Evolutionary conservation across 306 rosid species (phyloP), one percentile per base, ranked within the genome.

Genomic region (Cyclanthera cordifolia): DNA sequence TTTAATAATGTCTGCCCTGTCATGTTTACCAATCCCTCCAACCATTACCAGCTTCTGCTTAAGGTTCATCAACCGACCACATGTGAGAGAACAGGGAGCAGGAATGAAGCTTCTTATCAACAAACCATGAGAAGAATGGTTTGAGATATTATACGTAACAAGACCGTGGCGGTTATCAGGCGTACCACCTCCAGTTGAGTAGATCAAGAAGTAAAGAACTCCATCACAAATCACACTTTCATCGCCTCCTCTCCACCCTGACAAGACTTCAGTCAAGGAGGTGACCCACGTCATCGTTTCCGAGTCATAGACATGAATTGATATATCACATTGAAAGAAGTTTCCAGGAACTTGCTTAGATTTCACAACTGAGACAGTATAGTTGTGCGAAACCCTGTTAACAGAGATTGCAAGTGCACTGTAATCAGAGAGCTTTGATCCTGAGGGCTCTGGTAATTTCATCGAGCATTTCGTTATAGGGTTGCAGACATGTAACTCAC

Each of bases 1-100:
- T 78, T 90, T 94, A 27, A 94, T 94, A 27, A 94, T 94, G 80
- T 84, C 97, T 1, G 89, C 85, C 19, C 99, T 82, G 28, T 88
- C 97, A 0, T 0, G 88, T 77, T 84, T 90, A 34, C 97, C 96
- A 6, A 94, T 87, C 55, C 99, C 99, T 67, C 99, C 99, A 53
- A 94, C 99, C 97, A 94, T 94, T 27, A 90, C 99, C 78, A 94
- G 87, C 85, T 82, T 86, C 73, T 88, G 97, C 82, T 81, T 86
- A 78, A 90, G 69, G 80, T 86, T 88, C 97, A 94, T 94, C 74
- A 94, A 76, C 2, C 99, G 90, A 54, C 97, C 99, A 34, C 99
- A 94, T 13, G 99, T 90, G 37, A 94, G 83, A 47, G 99, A 74
- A 56, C 91, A 90, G n/a, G 99, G 97, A 32, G 82, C 86, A 2